Evolutionary conservation across 2,329 filamentous ascomycete genomes (phyloP), one percentile per base, ranked within the genome.

Genomic region (Aspergillus sergii): DNA sequence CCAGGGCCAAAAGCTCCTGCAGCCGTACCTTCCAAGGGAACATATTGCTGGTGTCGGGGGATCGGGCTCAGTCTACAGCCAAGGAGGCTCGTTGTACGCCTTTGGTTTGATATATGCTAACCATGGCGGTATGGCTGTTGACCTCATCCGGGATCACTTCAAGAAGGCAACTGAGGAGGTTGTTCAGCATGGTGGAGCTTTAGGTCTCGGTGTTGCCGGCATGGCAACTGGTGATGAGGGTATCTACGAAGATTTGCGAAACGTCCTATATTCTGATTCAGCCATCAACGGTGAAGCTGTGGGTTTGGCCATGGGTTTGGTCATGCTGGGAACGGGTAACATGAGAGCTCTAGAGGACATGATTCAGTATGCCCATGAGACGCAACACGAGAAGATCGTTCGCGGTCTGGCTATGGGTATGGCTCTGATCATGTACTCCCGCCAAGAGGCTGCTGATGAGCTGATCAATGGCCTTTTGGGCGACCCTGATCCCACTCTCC

Each of bases 261-360:
- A 86, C 23, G 92, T 97, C 34, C 85, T 99, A 2, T 97, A 94
- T 80, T 90, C 91, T 7, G 95, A 99, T 78, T 98, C 94, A 8
- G 95, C 95, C 7, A 89, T 99, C 72, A 98, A 97, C 68, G 95
- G 95, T 73, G 95, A 99, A 81, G 95, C 95, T 51, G 94, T 98
- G 55, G 95, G 95, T 72, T 85, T 99, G 62, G 86, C 94, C 14
- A 98, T 99, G 93, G 95, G 95, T 78, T 86, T 99, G 54, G 94
- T 99, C 77, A 99, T 98, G 95, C 84, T 99, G 60, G 95, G 95
- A 60, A 97, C 94, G n/a, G 95, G 94, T 65, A 97, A 97, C 76
- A 90, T 93, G 75, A 93, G 92, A 77, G 94, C 93, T 10, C 82
- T 99, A 9, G 93, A 97, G 75, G 93, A 96, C 71, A 97, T 99